Evolutionary conservation across 306 rosid genomes (phyloP), one percentile per base, ranked within the genome.

Genomic region (Astragalus membranaceus): DNA sequence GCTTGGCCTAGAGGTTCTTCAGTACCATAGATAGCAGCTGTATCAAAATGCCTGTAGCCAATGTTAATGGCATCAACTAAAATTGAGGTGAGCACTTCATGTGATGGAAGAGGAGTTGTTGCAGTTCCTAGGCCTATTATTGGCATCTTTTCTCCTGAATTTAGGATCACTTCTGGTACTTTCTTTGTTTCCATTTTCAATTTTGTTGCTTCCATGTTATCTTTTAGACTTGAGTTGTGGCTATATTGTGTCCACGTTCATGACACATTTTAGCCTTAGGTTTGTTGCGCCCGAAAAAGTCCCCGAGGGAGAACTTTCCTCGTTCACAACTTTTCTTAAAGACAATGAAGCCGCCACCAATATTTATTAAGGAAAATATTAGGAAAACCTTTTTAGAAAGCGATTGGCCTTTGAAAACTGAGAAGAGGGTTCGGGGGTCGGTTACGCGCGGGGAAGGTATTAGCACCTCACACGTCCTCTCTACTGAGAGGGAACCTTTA

Each of bases 1-100:
- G 84, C 86, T 61, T 75, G 29, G 29, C 86, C 86, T 3, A 83
- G 55, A 60, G 84, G 4, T n/a, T 71, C 63, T 56, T 83, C 84
- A 0, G 62, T 79, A 17, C 60, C 74, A 67, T 83, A 83, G 4
- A 71, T 8, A 47, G 82, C 36, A 60, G 85, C 85, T 7, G 79
- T 67, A 14, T 81, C 85, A 12, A 81, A 81, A 39, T 81, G 85
- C 6, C 70, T 59, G 26, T 65, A 46, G 8, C 81, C 81, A 51
- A 70, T 37, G 10, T 69, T 59, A 52, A 61, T 29, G 20, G 58
- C 81, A 50, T 69, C 66, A 30, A 79, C 10, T 12, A 67, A 29
- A 13, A 60, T 60, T 23, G 79, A n/a, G 1, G 75, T 52, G 39
- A 79, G 72, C 1, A 3, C 54, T 41, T 73, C 67, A 16, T 12